Evolutionary conservation across 441 rosid genomes (phyloP), one percentile per base, ranked within the genome.

Genomic region (Melastoma candidum): DNA sequence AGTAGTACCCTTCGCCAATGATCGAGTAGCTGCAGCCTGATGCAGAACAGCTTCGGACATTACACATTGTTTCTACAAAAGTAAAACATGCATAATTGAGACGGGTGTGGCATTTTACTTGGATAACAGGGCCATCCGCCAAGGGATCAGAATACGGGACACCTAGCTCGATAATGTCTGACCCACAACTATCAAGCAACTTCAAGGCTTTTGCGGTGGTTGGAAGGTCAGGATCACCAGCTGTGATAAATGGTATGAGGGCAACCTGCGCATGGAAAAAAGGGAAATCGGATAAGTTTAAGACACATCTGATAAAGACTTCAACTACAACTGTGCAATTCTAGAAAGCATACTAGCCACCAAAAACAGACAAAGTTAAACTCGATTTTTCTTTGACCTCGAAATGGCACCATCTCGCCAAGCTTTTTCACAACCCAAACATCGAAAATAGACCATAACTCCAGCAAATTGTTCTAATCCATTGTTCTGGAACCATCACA

Each of bases 81-180:
- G 11, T 29, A 46, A 44, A 11, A 22, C n/a, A 36, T 17, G 14
- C n/a, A 52, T 12, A 39, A 13, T 32, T 1, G 63, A 58, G 11
- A 79, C 0, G 43, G 43, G 2, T 7, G 9, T 36, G 43, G 43
- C 43, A 36, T 36, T 36, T 36, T 36, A 36, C 98, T 97, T 92
- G 98, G 48, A 92, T 88, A 44, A 90, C 97, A 29, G 90, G 97
- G 69, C 98, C 97, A 70, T 93, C 98, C 29, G 98, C 98, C 49
- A 93, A 53, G 49, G 98, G 92, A 70, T 88, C 98, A 59, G 96
- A 93, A 68, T 88, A 88, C 0, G 97, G 98, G 44, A 93, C 87
- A 64, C 98, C 98, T 44, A 93, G 71, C 71, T 93, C 97, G 70
- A 93, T 93, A n/a, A 93, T 86, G 75, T 93, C 88, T 1, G 76